Conservation (phyloP, 148 eudicot species). For the Arbutus unedo region DNA sequence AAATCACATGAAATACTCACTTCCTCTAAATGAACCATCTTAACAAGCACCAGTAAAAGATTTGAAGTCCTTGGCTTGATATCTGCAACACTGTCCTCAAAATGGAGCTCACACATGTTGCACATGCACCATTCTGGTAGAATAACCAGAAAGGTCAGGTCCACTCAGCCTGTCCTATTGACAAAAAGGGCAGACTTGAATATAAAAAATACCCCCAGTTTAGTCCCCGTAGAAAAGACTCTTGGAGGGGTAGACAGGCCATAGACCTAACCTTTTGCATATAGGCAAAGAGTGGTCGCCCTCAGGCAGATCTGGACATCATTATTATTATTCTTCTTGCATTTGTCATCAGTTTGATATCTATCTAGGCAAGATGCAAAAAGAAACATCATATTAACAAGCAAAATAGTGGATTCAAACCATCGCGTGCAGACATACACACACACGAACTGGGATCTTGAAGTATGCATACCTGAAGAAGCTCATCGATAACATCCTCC, state of each 20-base stretch:
- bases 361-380: background rate
- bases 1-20: background rate
- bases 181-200: background rate
- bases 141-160: background rate
- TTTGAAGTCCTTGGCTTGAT: background rate
- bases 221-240: background rate
- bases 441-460: background rate
- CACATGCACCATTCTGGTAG: background rate
- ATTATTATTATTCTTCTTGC: background rate
- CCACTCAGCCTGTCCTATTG: too few species aligned
- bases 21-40: background rate
- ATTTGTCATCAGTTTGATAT: background rate
- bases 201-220: background rate
- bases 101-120: background rate
- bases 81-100: background rate
- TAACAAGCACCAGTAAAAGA: background rate
- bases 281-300: background rate
- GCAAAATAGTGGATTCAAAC: background rate
- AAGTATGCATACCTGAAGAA: conserved; percentile 64
- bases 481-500: too few species aligned
- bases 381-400: conserved; percentile 2
- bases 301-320: background rate
- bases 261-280: background rate
- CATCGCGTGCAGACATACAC: too few species aligned
- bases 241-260: background rate